Base-by-base conservation (phyloP, 306 rosid species). In the Mimosa bimucronata region DNA sequence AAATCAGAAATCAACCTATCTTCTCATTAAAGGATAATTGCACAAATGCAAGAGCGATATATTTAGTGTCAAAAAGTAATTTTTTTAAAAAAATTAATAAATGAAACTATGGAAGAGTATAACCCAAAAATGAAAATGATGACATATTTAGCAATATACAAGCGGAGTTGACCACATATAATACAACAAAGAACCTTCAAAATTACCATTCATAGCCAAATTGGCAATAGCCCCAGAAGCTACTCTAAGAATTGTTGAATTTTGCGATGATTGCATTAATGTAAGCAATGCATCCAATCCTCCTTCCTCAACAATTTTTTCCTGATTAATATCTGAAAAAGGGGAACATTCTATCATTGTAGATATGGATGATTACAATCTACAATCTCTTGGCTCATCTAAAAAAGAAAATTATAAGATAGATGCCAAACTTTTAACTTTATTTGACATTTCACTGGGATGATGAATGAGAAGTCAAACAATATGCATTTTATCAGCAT, bases 221-320 rank as follows among this genome's bases (percentile, higher is more conserved):
- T 90, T 90, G 67, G 94, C 94, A 60, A 90, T 81, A 65, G 92
- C 94, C 52, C 94, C 94, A 21, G 94, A 90, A 80, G 91, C 88
- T 78, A 88, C 94, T 80, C 94, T 82, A 69, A 90, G 90, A 77
- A 90, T 87, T 61, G 91, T 90, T 79, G 88, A 52, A 79, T 83
- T 87, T 83, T 84, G 84, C 7, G 94, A 88, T 77, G 90, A 83
- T 74, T 68, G 85, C 84, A 90, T 79, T 75, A 90, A 84, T 81
- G 57, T 52, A 72, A 90, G 89, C 86, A 90, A 82, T 85, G 89
- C 87, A 69, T 88, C 92, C 77, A 88, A 82, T 57, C 92, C 94
- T 2, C 94, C 94, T 83, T 90, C 92, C 76, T 90, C 94, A 53
- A 90, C 89, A 48, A 90, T 88, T 75, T 76, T 90, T 76, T 83